Conservation (phyloP, 306 rosid genomes). For the Elaeagnus macrophylla region DNA sequence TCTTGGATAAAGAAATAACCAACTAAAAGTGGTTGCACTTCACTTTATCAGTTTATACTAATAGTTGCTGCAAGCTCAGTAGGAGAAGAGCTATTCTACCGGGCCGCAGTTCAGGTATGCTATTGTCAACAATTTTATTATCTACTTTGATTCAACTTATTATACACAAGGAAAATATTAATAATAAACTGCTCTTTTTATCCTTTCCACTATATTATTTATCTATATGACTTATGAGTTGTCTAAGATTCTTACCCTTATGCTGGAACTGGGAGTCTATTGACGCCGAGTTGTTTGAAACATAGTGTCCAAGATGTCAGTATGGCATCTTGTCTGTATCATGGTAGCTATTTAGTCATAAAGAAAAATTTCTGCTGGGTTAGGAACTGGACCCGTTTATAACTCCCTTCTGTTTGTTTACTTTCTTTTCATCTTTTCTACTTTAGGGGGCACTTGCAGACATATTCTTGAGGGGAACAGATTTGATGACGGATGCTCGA, state of each 20-base stretch:
- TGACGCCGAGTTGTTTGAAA: too few species aligned
- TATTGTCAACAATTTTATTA: conserved; percentile 1
- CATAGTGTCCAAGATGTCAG: too few species aligned
- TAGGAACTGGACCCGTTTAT: conserved; percentile 1
- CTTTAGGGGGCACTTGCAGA: conserved; percentile 85
- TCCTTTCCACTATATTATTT: too few species aligned
- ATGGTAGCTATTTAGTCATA: background rate
- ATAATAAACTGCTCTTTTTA: too few species aligned
- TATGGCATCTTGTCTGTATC: background rate
- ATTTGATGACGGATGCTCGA: conserved; percentile 58
- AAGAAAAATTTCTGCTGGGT: conserved; percentile 2
- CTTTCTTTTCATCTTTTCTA: conserved; percentile 2
- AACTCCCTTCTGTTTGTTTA: background rate
- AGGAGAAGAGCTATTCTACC: conserved; percentile 96
- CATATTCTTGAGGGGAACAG: conserved; percentile 72
- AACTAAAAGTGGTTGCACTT: conserved; percentile 8
- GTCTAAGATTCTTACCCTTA: too few species aligned
- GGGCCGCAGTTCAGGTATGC: conserved; percentile 94
- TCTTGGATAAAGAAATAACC: conserved; percentile 16
- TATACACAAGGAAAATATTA: too few species aligned
- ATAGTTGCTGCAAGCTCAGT: conserved; percentile 96
- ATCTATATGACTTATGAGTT: too few species aligned
- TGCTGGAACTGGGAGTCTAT: too few species aligned
- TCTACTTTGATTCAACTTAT: background rate
- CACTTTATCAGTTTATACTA: conserved; percentile 57